Conservation (phyloP, 1,284 basidiomycete species). For the Blastosporella zonata region DNA sequence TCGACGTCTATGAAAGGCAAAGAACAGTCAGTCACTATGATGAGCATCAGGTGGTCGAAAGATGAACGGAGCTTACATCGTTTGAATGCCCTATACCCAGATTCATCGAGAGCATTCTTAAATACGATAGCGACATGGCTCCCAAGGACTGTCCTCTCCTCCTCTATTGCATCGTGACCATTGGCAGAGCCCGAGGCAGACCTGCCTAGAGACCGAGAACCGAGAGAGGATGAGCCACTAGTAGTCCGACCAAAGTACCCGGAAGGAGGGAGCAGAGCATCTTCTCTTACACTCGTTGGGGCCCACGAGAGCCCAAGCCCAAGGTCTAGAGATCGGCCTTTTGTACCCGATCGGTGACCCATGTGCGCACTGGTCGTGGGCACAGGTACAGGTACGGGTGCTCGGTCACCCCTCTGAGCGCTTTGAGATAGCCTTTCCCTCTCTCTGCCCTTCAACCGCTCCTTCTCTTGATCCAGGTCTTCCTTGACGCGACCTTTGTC, state of each 20-base stretch:
- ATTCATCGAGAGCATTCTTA: conserved; percentile 55
- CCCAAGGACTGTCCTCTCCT: conserved; percentile 40
- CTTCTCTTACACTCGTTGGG: conserved; percentile 59
- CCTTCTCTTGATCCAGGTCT: conserved; percentile 24
- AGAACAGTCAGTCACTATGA: conserved; percentile 1
- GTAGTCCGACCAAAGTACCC: conserved; percentile 30
- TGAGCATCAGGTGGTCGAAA: not conserved
- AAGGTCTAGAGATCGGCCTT: conserved; percentile 67
- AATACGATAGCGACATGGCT: conserved; percentile 63
- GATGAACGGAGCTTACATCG: conserved; percentile 49
- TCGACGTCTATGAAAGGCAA: conserved; percentile 45
- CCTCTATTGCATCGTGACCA: conserved; percentile 19
- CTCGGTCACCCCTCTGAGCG: conserved; percentile 26
- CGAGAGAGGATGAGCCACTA: conserved; percentile 22
- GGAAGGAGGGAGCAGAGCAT: conserved; percentile 49
- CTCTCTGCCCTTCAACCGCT: conserved; percentile 19
- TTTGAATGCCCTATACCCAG: conserved; percentile 64
- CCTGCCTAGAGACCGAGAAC: conserved; percentile 27
- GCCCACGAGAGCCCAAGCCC: conserved; percentile 64
- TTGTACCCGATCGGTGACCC: conserved; percentile 41
- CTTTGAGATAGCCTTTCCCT: conserved; percentile 17
- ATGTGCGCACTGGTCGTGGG: conserved; percentile 28
- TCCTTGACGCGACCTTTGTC: conserved; percentile 17
- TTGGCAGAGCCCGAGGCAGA: conserved; percentile 28
- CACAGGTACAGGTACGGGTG: conserved; percentile 33